Evolutionary conservation across 768 basidiomycete genomes (phyloP).

Genomic region (Mycena olivaceomarginata): DNA sequence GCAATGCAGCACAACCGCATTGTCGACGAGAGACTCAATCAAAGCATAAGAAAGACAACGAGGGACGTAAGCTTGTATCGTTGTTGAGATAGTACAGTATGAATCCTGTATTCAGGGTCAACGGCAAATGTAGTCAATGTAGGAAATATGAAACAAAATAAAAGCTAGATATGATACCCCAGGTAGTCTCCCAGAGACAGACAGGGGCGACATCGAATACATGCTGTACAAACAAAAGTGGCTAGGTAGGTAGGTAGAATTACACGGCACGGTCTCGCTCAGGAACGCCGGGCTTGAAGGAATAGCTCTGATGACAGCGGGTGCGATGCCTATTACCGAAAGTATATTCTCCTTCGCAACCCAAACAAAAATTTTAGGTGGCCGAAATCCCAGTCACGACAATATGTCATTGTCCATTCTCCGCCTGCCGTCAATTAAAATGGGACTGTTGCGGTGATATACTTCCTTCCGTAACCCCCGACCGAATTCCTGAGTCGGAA

Average conservation of each 20-base stretch:
- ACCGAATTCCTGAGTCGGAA: conserved; percentile 14
- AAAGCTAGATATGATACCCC: conserved; percentile 3
- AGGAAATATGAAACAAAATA: not conserved
- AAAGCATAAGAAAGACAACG: conserved; percentile 3
- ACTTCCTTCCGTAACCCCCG: conserved; percentile 19
- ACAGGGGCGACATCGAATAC: too few relatives aligned
- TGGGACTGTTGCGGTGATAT: not conserved
- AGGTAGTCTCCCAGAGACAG: conserved; percentile 8
- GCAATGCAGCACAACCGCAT: not conserved
- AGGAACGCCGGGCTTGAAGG: too few relatives aligned
- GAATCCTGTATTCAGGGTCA: conserved; percentile 4
- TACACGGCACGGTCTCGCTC: too few relatives aligned
- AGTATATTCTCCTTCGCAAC: too few relatives aligned
- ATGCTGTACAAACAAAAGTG: too few relatives aligned
- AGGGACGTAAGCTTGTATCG: conserved; percentile 19
- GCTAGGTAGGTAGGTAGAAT: too few relatives aligned
- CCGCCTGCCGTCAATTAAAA: not conserved
- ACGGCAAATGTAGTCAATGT: not conserved
- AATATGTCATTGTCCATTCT: conserved; percentile 1
- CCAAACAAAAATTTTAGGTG: too few relatives aligned
- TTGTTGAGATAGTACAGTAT: conserved; percentile 6
- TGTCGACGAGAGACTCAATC: conserved; percentile 10
- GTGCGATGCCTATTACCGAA: too few relatives aligned
- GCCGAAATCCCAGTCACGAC: conserved; percentile 13
- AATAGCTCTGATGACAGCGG: too few relatives aligned